These are phyloP conservation scores for Galerina sulciceps DNA, from an alignment of 768 basidiomycete genomes.

Conservation along the genomic window DNA sequence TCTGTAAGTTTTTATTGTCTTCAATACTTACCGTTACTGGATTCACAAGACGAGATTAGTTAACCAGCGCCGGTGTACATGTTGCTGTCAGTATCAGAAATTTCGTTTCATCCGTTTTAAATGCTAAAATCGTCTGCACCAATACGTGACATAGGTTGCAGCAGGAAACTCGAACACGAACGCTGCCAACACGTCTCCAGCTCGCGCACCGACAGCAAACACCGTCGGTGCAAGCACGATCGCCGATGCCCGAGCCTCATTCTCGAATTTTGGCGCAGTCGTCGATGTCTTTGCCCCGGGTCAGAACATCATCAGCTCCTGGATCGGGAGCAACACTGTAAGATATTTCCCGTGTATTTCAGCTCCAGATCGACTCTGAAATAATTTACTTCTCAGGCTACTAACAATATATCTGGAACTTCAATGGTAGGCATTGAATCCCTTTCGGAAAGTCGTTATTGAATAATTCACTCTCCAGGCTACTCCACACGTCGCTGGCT, in stretches of 20 bases:
- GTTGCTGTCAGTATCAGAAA: conserved; percentile 13
- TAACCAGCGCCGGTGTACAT: conserved; percentile 32
- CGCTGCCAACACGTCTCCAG: conserved; percentile 27
- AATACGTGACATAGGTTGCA: conserved; percentile 17
- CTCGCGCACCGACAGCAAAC: conserved; percentile 27
- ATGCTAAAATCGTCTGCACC: neutral
- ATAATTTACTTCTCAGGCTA: conserved; percentile 9
- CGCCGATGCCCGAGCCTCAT: conserved; percentile 29
- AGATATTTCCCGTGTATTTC: neutral
- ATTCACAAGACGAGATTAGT: conserved; percentile 10
- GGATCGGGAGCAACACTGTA: conserved; percentile 29
- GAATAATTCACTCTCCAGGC: conserved; percentile 2
- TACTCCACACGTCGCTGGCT: conserved; percentile 41
- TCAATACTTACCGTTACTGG: neutral
- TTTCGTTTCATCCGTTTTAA: too few species aligned
- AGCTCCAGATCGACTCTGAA: too few species aligned
- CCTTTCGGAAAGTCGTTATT: neutral
- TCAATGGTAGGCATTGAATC: conserved; percentile 26
- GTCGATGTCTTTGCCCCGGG: conserved; percentile 41
- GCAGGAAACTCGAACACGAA: conserved; percentile 30
- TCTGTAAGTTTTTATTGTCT: conserved; percentile 12
- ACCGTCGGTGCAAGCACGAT: conserved; percentile 35
- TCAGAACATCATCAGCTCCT: conserved; percentile 26
- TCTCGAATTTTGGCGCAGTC: conserved; percentile 38
- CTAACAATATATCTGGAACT: conserved; percentile 27